Conservation (phyloP, 768 basidiomycete species). For the Asterophora parasitica region DNA sequence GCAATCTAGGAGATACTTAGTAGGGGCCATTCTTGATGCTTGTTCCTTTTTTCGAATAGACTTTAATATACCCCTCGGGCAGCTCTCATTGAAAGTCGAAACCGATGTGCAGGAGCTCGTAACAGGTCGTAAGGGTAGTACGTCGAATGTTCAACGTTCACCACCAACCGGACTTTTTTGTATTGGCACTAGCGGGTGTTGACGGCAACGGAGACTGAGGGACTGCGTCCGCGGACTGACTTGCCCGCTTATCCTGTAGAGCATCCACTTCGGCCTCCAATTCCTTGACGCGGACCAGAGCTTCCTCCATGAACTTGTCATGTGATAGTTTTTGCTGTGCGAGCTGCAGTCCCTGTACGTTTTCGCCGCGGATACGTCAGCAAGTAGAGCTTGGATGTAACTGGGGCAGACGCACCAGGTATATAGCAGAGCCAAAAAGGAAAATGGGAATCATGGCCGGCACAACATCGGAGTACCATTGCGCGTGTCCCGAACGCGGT, state of each 20-base stretch:
- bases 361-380: constrained; percentile 2
- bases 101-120: background rate
- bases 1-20: background rate
- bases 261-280: constrained; percentile 59
- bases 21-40: constrained; percentile 5
- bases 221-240: constrained; percentile 8
- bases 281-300: constrained; percentile 41
- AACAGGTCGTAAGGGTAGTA: too few relatives aligned
- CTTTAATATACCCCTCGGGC: constrained; percentile 1
- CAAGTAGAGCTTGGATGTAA: background rate
- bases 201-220: background rate
- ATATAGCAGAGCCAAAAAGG: constrained; percentile 74
- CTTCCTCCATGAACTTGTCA: constrained; percentile 67
- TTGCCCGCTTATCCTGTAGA: constrained; percentile 28
- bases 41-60: background rate
- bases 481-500: constrained; percentile 47
- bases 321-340: constrained; percentile 59
- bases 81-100: background rate
- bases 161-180: constrained; percentile 17
- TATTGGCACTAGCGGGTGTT: background rate
- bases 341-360: constrained; percentile 58
- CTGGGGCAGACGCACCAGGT: constrained; percentile 46
- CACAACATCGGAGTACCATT: constrained; percentile 64
- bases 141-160: constrained; percentile 1
- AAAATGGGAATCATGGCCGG: constrained; percentile 79